Percentiles rank a stretch among this genome's conserved stretches.
Conservation (phyloP, 2,329 filamentous ascomycete genomes). For the Chaetomiaceae sp. region DNA sequence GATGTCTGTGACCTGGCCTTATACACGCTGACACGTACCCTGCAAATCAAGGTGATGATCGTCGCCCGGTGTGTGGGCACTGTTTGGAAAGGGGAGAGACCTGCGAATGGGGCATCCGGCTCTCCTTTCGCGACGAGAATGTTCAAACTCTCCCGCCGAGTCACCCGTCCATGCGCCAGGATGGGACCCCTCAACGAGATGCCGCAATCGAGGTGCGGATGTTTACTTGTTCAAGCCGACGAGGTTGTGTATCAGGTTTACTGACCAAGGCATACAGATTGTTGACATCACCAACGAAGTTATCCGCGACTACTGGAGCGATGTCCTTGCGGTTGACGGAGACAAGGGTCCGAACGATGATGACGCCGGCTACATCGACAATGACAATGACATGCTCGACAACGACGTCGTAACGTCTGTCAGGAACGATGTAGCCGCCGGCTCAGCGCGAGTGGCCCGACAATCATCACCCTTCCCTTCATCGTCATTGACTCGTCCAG, state of each 20-base stretch:
- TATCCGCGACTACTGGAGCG: neutral
- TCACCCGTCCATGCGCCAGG: neutral
- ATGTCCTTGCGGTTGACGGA: neutral
- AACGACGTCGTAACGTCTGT: too few species aligned
- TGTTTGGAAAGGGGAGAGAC: neutral
- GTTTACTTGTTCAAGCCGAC: too few species aligned
- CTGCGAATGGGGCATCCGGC: slow-evolving; percentile 1
- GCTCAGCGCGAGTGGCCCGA: too few species aligned
- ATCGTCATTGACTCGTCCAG: too few species aligned
- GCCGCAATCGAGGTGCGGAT: neutral
- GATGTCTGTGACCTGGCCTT: too few species aligned
- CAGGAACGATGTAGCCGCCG: too few species aligned
- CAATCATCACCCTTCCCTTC: too few species aligned
- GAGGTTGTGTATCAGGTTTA: too few species aligned
- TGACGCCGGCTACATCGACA: too few species aligned
- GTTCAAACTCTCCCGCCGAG: neutral
- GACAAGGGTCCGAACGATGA: too few species aligned
- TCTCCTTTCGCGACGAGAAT: slow-evolving; percentile 1
- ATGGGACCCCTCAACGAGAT: neutral
- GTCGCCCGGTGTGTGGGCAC: neutral
- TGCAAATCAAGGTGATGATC: neutral
- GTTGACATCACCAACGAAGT: slow-evolving; percentile 1
- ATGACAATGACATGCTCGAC: too few species aligned
- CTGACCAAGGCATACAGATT: neutral
- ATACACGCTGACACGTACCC: neutral